These are phyloP conservation scores for Paraglomus brasilianum DNA, from an alignment of 192 early-diverging fungal species.

Conservation along the genomic window DNA sequence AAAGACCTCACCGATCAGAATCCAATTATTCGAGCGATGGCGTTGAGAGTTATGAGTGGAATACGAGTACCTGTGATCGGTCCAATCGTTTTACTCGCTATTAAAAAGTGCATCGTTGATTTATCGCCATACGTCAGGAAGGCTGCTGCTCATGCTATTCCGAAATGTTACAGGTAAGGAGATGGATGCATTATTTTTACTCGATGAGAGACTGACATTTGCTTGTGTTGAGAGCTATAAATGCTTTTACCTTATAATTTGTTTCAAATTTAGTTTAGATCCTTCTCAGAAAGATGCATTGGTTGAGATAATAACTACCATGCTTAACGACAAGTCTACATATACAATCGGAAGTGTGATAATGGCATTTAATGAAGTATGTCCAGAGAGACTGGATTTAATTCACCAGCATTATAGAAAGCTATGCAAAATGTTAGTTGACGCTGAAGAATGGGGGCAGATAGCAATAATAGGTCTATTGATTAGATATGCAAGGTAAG, in stretches of 20 bases:
- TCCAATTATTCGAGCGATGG: conserved; percentile 92
- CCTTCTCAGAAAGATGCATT: conserved; percentile 70
- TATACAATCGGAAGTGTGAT: conserved; percentile 86
- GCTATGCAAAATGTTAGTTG: conserved; percentile 78
- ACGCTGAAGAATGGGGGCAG: conserved; percentile 97
- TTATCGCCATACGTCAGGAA: conserved; percentile 92
- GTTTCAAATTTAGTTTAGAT: conserved; percentile 64
- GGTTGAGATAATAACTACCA: conserved; percentile 67
- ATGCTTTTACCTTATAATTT: not conserved
- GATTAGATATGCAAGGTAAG: conserved; percentile 71
- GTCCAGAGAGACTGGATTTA: conserved; percentile 80
- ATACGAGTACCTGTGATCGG: conserved; percentile 92
- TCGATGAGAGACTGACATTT: not conserved
- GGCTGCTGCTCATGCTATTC: conserved; percentile 86
- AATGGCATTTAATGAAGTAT: conserved; percentile 81
- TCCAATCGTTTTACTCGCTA: conserved; percentile 86
- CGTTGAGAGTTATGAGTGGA: conserved; percentile 91
- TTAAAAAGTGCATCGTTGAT: conserved; percentile 85
- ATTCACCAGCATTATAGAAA: conserved; percentile 90
- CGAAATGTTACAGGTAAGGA: conserved; percentile 76
- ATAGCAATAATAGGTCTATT: conserved; percentile 79
- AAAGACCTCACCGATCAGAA: conserved; percentile 91
- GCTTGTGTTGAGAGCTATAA: not conserved
- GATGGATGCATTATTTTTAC: not conserved
- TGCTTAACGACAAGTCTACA: conserved; percentile 83